Evolutionary conservation across 2,329 filamentous ascomycete genomes (phyloP).

Genomic region (Coniella lustricola): DNA sequence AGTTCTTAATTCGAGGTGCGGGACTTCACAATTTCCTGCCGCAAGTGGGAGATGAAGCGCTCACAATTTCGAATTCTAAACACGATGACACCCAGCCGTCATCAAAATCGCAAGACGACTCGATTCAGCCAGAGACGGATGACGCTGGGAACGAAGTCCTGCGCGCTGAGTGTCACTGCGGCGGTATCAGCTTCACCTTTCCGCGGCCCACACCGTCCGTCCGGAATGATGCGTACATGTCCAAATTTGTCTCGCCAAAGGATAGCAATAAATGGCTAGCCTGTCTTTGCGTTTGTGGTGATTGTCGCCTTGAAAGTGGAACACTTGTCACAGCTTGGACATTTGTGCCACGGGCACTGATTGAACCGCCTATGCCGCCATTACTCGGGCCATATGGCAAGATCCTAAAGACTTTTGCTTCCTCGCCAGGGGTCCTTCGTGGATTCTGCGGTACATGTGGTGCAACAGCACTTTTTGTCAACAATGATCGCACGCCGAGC

Average conservation of each 20-base stretch:
- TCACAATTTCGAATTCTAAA: conserved; percentile 31
- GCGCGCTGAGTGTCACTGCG: conserved; percentile 38
- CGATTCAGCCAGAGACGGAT: conserved; percentile 25
- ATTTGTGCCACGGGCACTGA: conserved; percentile 30
- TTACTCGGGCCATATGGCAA: conserved; percentile 34
- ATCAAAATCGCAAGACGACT: conserved; percentile 10
- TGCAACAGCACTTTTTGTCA: conserved; percentile 34
- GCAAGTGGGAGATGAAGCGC: conserved; percentile 22
- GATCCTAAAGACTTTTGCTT: conserved; percentile 34
- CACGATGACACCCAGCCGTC: conserved; percentile 22
- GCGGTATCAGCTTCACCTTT: conserved; percentile 40
- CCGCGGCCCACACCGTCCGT: conserved; percentile 29
- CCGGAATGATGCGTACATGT: conserved; percentile 24
- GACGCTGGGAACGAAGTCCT: conserved; percentile 32
- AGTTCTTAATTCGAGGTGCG: conserved; percentile 27
- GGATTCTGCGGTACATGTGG: conserved; percentile 41
- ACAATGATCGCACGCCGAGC: conserved; percentile 22
- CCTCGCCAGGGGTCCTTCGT: conserved; percentile 31
- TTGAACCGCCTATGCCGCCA: conserved; percentile 30
- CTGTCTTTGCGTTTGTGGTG: conserved; percentile 34
- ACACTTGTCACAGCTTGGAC: conserved; percentile 37
- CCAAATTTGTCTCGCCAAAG: conserved; percentile 28
- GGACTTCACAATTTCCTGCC: conserved; percentile 32
- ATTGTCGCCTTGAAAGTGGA: conserved; percentile 37
- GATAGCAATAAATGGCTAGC: conserved; percentile 37